These are phyloP conservation scores for Mangifera indica DNA, from an alignment of 345 rosid species.

Conservation along the genomic window DNA sequence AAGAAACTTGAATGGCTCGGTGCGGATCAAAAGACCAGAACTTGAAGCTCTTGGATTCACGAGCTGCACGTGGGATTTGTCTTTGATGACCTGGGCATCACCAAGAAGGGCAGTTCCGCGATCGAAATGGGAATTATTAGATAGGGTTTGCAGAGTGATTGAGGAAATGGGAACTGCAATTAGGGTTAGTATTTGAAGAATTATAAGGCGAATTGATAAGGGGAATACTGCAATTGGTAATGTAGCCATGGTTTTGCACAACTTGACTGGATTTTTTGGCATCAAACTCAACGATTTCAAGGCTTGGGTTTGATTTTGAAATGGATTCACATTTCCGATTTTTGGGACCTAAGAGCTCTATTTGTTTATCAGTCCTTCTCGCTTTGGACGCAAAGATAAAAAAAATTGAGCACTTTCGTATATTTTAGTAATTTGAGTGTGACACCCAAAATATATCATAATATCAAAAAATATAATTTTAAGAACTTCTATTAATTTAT, in stretches of 20 bases:
- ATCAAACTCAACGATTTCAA: neutral
- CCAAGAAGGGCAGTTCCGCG: conserved; percentile 34
- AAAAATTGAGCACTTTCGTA: too few species aligned
- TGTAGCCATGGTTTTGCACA: conserved; percentile 25
- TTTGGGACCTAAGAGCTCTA: too few species aligned
- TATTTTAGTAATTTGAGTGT: too few species aligned
- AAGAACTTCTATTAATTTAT: too few species aligned
- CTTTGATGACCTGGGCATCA: conserved; percentile 32
- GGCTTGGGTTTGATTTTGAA: neutral
- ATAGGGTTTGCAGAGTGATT: conserved; percentile 24
- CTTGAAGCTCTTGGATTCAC: conserved; percentile 31
- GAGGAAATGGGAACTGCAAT: conserved; percentile 21
- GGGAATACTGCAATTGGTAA: conserved; percentile 8
- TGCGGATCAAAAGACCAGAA: conserved; percentile 35
- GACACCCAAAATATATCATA: too few species aligned
- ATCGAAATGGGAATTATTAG: conserved; percentile 27
- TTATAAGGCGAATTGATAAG: conserved; percentile 9
- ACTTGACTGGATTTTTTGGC: neutral
- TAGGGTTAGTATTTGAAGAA: conserved; percentile 24
- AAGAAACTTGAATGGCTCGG: conserved; percentile 37
- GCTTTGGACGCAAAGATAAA: too few species aligned
- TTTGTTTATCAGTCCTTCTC: too few species aligned
- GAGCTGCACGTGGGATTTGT: conserved; percentile 30
- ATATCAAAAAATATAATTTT: too few species aligned
- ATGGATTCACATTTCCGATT: neutral